A percentile compares a stretch with the other conserved stretches of the same genome.
Conservation (phyloP, 2,329 filamentous ascomycete genomes). For the Tolypocladium guangdongense region DNA sequence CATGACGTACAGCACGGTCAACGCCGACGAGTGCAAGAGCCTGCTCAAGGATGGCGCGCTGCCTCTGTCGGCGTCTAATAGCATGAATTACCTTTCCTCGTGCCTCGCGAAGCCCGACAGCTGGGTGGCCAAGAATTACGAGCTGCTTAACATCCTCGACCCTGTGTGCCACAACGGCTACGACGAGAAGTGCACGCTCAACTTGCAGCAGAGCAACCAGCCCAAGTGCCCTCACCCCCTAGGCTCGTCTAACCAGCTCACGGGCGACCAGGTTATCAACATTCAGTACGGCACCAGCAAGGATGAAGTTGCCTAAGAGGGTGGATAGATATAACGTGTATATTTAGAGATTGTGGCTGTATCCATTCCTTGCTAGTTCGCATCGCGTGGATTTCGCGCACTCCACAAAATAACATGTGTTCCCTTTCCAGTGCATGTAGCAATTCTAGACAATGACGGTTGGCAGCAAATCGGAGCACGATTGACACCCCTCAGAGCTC, state of each 20-base stretch:
- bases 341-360: too few species aligned
- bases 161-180: constrained; percentile 36
- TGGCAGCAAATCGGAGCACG: too few species aligned
- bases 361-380: too few species aligned
- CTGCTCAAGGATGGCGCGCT: constrained; percentile 40
- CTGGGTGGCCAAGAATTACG: constrained; percentile 42
- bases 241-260: constrained; percentile 16
- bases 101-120: constrained; percentile 33
- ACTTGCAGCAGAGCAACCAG: constrained; percentile 39
- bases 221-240: constrained; percentile 35
- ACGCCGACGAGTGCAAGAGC: constrained; percentile 34
- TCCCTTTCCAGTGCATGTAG: too few species aligned
- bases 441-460: too few species aligned
- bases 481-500: too few species aligned
- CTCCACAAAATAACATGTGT: too few species aligned
- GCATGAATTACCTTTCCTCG: constrained; percentile 40
- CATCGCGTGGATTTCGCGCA: too few species aligned
- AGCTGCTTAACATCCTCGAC: constrained; percentile 43
- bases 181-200: constrained; percentile 39
- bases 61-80: constrained; percentile 43
- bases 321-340: too few species aligned
- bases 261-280: constrained; percentile 34
- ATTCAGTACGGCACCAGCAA: constrained; percentile 38
- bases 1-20: constrained; percentile 39
- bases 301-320: too few species aligned